Percentiles rank a stretch among this genome's conserved stretches.
Conservation (phyloP, 2,329 filamentous ascomycete species). For the Aspergillus ochraceus region DNA sequence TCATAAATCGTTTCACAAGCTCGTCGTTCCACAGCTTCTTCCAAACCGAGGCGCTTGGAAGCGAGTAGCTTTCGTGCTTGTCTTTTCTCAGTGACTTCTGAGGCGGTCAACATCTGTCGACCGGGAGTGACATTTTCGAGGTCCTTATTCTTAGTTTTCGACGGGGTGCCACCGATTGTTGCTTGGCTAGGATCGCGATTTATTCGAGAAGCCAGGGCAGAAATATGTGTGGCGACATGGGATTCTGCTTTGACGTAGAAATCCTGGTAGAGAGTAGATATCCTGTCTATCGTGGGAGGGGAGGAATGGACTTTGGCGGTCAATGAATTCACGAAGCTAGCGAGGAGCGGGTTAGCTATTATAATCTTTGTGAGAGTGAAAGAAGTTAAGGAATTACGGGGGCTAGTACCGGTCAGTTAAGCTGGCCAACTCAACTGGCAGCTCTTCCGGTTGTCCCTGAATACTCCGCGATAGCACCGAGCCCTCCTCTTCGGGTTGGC, state of each 20-base stretch:
- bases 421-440: constrained; percentile 91
- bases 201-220: constrained; percentile 71
- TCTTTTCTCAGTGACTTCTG: constrained; percentile 79
- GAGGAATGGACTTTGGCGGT: constrained; percentile 81
- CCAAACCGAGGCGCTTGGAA: constrained; percentile 71
- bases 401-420: constrained; percentile 74
- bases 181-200: constrained; percentile 59
- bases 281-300: constrained; percentile 77
- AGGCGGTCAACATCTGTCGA: constrained; percentile 87
- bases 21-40: constrained; percentile 87
- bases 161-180: constrained; percentile 28
- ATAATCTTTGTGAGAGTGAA: not conserved
- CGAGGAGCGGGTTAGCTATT: constrained; percentile 6
- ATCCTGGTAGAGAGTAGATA: constrained; percentile 88
- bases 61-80: constrained; percentile 76
- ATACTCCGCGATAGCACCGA: constrained; percentile 37
- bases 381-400: not conserved
- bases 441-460: constrained; percentile 76
- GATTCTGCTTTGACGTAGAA: constrained; percentile 82
- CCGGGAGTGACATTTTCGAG: constrained; percentile 45
- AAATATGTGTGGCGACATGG: constrained; percentile 85
- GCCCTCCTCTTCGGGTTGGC: constrained; percentile 32
- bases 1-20: constrained; percentile 83
- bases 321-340: constrained; percentile 85
- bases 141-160: constrained; percentile 52